Conservation (phyloP, 305 asterid genomes). For the Rubia peregrina region DNA sequence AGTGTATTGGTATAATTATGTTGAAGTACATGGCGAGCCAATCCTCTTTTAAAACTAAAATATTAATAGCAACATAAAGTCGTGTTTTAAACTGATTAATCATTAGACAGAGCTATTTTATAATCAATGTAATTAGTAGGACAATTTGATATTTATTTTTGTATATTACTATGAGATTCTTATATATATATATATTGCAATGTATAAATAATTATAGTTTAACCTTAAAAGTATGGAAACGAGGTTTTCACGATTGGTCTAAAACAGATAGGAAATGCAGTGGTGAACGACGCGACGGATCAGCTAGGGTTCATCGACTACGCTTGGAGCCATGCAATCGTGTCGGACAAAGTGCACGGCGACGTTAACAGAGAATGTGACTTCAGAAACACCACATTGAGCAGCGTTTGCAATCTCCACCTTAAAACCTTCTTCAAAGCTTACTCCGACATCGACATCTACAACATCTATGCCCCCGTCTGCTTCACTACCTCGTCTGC, state of each 20-base stretch:
- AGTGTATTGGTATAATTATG: too few relatives aligned
- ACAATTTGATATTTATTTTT: too few relatives aligned
- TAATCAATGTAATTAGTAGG: too few relatives aligned
- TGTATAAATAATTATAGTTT: too few relatives aligned
- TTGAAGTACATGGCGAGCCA: too few relatives aligned
- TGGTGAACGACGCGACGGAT: constrained; percentile 20
- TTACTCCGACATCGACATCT: constrained; percentile 23
- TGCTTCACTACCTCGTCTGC: neutral
- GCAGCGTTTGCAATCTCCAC: neutral
- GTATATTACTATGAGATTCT: too few relatives aligned
- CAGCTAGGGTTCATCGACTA: constrained; percentile 16
- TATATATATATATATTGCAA: too few relatives aligned
- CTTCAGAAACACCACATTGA: constrained; percentile 16
- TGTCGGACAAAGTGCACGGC: constrained; percentile 21
- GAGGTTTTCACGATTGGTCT: neutral
- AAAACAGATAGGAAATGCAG: constrained; percentile 24
- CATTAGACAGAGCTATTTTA: too few relatives aligned
- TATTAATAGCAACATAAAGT: too few relatives aligned
- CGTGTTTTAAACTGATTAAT: too few relatives aligned
- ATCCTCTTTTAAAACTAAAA: too few relatives aligned
- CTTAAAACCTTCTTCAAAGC: constrained; percentile 9
- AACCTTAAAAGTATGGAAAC: too few relatives aligned
- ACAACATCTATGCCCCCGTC: constrained; percentile 23
- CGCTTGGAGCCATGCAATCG: constrained; percentile 24
- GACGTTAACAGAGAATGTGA: constrained; percentile 15